A percentile compares a stretch with the other conserved stretches of the same genome.
phyloP scores from a whole-genome alignment of 148 eudicot genomes.

The Diospyros lotus region DNA sequence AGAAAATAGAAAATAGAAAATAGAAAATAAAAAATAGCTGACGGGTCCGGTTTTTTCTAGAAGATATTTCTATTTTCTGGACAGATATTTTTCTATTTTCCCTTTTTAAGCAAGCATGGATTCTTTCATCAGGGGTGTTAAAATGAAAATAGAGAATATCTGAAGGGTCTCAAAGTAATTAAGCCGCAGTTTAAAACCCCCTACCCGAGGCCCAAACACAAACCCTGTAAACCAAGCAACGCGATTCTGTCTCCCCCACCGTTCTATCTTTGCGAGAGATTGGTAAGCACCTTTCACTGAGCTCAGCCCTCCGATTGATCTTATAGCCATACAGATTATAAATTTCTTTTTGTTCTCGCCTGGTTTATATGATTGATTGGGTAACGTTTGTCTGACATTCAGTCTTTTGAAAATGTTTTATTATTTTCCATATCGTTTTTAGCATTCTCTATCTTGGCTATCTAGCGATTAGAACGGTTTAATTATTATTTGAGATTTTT shows the following conservation, averaged over 20 bases:
- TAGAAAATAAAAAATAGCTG: not conserved
- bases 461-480: too few species aligned
- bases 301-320: not conserved
- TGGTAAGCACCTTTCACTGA: not conserved
- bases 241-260: not conserved
- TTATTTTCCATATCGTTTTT: not conserved
- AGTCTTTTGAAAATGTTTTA: not conserved
- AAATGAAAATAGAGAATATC: too few species aligned
- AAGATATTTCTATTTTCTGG: too few species aligned
- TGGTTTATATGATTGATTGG: not conserved
- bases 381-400: too few species aligned
- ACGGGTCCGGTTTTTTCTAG: too few species aligned
- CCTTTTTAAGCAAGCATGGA: too few species aligned
- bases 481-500: too few species aligned
- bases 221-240: not conserved
- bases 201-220: not conserved
- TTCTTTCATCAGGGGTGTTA: too few species aligned
- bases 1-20: not conserved
- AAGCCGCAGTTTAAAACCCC: not conserved
- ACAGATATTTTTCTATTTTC: too few species aligned
- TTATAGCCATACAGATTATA: too few species aligned
- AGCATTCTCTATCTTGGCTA: not conserved
- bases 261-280: not conserved
- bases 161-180: not conserved
- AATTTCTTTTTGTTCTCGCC: not conserved